Conservation (phyloP, 257 asterid species). For the Solanum bukasovii region DNA sequence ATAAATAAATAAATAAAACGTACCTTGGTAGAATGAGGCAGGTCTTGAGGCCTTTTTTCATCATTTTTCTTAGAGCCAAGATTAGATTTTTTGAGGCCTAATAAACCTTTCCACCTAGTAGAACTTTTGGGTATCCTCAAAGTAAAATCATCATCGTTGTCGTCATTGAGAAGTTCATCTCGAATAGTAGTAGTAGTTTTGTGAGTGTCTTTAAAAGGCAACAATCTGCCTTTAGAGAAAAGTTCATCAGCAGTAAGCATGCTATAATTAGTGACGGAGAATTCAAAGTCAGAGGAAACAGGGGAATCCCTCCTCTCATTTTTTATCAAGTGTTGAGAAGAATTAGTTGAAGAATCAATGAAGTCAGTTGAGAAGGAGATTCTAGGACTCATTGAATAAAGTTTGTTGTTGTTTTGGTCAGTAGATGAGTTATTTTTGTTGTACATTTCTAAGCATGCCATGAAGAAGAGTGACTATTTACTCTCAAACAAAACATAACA, state of each 20-base stretch:
- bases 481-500: not conserved
- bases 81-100: conserved; percentile 64
- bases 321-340: not conserved
- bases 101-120: conserved; percentile 68
- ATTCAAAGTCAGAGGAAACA: conserved; percentile 81
- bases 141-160: conserved; percentile 12
- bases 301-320: conserved; percentile 44
- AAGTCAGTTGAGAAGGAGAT: conserved; percentile 93
- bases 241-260: conserved; percentile 89
- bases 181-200: conserved; percentile 29
- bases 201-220: conserved; percentile 48
- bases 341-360: conserved; percentile 19
- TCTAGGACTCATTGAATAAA: conserved; percentile 57
- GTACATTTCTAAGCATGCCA: conserved; percentile 74
- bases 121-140: conserved; percentile 71
- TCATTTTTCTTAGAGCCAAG: conserved; percentile 47
- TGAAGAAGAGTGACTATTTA: conserved; percentile 2
- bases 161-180: conserved; percentile 43
- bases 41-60: conserved; percentile 19
- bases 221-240: conserved; percentile 59
- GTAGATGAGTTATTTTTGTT: conserved; percentile 21
- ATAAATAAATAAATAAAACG: not conserved
- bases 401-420: conserved; percentile 16
- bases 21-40: conserved; percentile 30
- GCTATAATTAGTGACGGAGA: conserved; percentile 56